Evolutionary conservation across 2,329 filamentous ascomycete genomes (phyloP).

Genomic region (Colletotrichum karsti): DNA sequence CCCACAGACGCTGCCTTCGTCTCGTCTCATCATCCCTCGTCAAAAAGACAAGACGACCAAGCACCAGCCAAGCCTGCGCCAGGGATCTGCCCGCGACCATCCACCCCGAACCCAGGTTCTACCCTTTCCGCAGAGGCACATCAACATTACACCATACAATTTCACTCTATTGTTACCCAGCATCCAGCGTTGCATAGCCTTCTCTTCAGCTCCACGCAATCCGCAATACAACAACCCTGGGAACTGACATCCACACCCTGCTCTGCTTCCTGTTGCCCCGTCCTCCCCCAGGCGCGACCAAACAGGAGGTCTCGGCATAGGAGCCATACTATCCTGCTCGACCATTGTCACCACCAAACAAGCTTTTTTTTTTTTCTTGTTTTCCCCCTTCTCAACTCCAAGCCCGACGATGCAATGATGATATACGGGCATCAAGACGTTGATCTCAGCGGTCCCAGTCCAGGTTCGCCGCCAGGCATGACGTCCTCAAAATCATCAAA

Average conservation of each 20-base stretch:
- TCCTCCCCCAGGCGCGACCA: conserved; percentile 9
- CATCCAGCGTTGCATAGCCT: not conserved
- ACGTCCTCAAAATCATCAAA: conserved; percentile 88
- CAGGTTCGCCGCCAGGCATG: conserved; percentile 76
- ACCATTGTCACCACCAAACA: conserved; percentile 15
- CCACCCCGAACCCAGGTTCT: not conserved
- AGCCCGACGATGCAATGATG: conserved; percentile 27
- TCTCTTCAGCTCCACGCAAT: not conserved
- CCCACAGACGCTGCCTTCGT: conserved; percentile 28
- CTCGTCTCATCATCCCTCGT: conserved; percentile 27
- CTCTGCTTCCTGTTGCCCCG: conserved; percentile 19
- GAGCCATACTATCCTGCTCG: not conserved
- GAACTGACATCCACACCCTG: conserved; percentile 3
- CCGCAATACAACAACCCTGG: not conserved
- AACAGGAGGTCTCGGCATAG: conserved; percentile 10
- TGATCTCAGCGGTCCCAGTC: conserved; percentile 26
- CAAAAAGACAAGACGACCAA: conserved; percentile 27
- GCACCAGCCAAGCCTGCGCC: conserved; percentile 21
- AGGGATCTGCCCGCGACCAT: conserved; percentile 21
- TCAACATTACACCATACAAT: not conserved
- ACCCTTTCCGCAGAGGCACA: not conserved
- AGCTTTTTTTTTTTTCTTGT: conserved; percentile 23
- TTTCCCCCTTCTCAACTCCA: not conserved
- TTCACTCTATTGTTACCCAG: not conserved
- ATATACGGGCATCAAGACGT: conserved; percentile 30